These are phyloP conservation scores for Thozetella sp. DNA, from an alignment of 495 filamentous ascomycete genomes.

Conservation along the genomic window DNA sequence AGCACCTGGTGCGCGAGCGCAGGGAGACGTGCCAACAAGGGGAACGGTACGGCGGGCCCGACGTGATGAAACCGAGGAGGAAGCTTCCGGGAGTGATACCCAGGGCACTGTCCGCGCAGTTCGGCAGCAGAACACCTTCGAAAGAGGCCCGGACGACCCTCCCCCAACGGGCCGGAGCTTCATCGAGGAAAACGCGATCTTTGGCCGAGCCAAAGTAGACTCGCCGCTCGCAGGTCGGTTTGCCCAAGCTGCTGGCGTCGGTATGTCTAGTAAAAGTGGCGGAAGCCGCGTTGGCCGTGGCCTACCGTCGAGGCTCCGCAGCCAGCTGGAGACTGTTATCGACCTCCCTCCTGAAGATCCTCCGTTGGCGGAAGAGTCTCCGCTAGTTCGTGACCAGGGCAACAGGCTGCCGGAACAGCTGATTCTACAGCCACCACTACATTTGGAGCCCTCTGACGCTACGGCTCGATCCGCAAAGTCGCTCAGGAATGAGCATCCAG, in stretches of 20 bases:
- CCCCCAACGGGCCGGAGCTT: slow-evolving; percentile 27
- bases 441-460: too few relatives aligned
- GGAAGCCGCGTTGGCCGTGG: background rate
- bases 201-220: slow-evolving; percentile 21
- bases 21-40: too few relatives aligned
- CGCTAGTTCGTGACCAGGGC: too few relatives aligned
- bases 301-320: background rate
- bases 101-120: background rate
- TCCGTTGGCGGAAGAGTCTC: too few relatives aligned
- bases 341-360: too few relatives aligned
- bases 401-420: too few relatives aligned
- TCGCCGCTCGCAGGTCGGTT: slow-evolving; percentile 14
- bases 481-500: too few relatives aligned
- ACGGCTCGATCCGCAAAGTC: too few relatives aligned
- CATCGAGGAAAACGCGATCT: slow-evolving; percentile 34
- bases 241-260: background rate
- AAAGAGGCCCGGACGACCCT: background rate
- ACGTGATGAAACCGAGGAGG: background rate
- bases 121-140: slow-evolving; percentile 9
- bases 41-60: too few relatives aligned
- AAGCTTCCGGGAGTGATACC: background rate
- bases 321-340: background rate
- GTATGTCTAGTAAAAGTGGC: background rate
- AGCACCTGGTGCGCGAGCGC: too few relatives aligned
- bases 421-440: background rate